Percentiles rank a stretch among this genome's conserved stretches.
Evolutionary conservation across 2,329 filamentous ascomycete species (phyloP).

Genomic region (Aureobasidium vineae): DNA sequence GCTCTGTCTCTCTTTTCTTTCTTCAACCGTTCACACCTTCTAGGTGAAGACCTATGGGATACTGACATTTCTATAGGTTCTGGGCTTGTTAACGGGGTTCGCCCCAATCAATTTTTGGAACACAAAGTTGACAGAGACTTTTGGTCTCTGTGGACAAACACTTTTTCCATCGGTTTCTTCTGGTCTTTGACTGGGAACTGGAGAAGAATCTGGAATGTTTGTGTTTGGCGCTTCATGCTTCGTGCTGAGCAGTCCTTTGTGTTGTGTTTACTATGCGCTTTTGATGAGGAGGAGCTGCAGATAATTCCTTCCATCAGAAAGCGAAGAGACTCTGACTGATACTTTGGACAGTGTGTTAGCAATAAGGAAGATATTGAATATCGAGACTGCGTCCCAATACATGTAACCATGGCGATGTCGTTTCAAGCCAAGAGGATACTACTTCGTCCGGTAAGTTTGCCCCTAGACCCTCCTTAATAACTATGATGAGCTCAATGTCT

Average conservation of each 20-base stretch:
- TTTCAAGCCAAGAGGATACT: not conserved
- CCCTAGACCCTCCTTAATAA: not conserved
- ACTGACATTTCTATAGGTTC: not conserved
- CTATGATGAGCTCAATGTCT: conserved; percentile 5
- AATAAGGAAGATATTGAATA: not conserved
- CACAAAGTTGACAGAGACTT: not conserved
- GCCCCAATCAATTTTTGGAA: not conserved
- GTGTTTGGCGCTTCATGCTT: not conserved
- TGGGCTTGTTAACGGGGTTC: not conserved
- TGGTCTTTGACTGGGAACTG: not conserved
- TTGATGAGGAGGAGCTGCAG: not conserved
- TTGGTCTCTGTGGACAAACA: not conserved
- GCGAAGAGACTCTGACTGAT: not conserved
- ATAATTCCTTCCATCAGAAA: not conserved
- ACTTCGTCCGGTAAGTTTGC: not conserved
- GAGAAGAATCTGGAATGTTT: not conserved
- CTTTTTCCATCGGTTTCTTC: not conserved
- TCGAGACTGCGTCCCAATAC: not conserved
- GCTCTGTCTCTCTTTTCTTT: not conserved
- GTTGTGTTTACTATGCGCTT: not conserved
- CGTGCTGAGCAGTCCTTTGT: not conserved
- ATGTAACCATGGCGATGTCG: not conserved
- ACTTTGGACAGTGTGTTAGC: not conserved
- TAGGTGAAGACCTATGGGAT: not conserved
- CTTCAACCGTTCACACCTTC: not conserved